Evolutionary conservation across 495 filamentous ascomycete species (phyloP).

Genomic region (Trichoderma virens): DNA sequence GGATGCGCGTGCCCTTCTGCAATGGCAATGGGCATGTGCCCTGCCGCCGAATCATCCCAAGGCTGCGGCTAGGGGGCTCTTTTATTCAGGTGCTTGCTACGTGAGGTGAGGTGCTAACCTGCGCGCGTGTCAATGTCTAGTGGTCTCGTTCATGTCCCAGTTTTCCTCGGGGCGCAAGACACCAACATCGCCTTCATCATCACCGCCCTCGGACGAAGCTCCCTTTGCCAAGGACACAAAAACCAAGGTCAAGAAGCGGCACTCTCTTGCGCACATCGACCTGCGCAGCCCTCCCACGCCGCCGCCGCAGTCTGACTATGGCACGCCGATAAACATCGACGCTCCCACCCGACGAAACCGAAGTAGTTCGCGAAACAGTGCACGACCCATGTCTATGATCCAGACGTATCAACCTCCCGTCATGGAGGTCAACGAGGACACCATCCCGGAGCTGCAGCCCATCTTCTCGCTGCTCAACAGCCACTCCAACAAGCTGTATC

Average conservation of each 20-base stretch:
- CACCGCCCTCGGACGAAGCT: slow-evolving; percentile 12
- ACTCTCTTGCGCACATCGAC: slow-evolving; percentile 8
- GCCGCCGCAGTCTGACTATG: slow-evolving; percentile 7
- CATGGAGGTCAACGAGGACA: slow-evolving; percentile 78
- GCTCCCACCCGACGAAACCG: slow-evolving; percentile 3
- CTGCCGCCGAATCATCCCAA: no score
- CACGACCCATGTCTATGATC: slow-evolving; percentile 52
- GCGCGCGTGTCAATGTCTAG: slow-evolving; percentile 28
- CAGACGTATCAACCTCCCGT: slow-evolving; percentile 83
- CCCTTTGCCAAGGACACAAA: slow-evolving; percentile 16
- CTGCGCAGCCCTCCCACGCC: slow-evolving; percentile 9
- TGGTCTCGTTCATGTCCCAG: slow-evolving; percentile 53
- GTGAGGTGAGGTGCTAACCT: slow-evolving; percentile 10
- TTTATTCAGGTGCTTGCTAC: no score
- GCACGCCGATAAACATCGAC: neutral
- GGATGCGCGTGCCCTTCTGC: no score
- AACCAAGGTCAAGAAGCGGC: slow-evolving; percentile 20
- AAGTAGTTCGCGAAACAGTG: slow-evolving; percentile 16
- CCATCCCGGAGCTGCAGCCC: slow-evolving; percentile 82
- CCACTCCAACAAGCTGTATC: slow-evolving; percentile 92
- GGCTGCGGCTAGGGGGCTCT: no score
- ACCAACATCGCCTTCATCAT: slow-evolving; percentile 4
- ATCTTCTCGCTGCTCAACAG: slow-evolving; percentile 93
- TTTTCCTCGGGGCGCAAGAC: slow-evolving; percentile 31
- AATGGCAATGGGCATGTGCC: no score